Evolutionary conservation across 768 basidiomycete species (phyloP).

Genomic region (Neoboletus magnificus): DNA sequence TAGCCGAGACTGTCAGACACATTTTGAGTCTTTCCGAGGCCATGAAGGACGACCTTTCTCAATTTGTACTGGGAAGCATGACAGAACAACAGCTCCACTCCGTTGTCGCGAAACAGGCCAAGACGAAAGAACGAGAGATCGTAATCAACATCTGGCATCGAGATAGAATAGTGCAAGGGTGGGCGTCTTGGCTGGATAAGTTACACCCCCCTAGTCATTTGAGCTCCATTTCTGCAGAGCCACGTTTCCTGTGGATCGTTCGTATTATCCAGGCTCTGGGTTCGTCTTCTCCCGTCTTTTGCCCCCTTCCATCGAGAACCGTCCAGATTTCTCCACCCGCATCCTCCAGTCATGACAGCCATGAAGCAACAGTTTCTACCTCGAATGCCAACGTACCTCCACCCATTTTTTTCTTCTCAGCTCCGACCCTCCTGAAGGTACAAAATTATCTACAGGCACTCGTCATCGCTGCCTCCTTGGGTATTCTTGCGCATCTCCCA

Average conservation of each 20-base stretch:
- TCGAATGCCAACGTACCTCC: constrained; percentile 48
- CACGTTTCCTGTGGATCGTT: constrained; percentile 41
- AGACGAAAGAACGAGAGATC: constrained; percentile 49
- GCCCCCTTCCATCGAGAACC: constrained; percentile 29
- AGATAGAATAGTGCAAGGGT: constrained; percentile 21
- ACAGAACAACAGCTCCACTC: constrained; percentile 55
- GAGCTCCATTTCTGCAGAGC: constrained; percentile 12
- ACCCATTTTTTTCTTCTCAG: constrained; percentile 61
- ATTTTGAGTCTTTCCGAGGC: constrained; percentile 51
- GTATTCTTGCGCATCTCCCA: constrained; percentile 50
- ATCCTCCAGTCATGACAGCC: background rate
- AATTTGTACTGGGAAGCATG: constrained; percentile 64
- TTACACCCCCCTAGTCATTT: constrained; percentile 3
- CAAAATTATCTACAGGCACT: constrained; percentile 75
- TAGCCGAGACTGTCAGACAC: constrained; percentile 46
- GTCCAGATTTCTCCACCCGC: constrained; percentile 4
- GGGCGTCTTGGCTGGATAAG: constrained; percentile 25
- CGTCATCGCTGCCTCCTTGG: constrained; percentile 59
- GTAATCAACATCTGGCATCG: constrained; percentile 50
- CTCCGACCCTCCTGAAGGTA: constrained; percentile 49
- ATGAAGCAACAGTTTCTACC: background rate
- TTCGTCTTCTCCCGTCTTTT: constrained; percentile 39
- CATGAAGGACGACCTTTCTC: constrained; percentile 70
- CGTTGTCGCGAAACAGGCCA: constrained; percentile 52
- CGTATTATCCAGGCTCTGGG: constrained; percentile 46